Conservation (phyloP, 2,329 filamentous ascomycete species). For the Fonsecaea multimorphosa region DNA sequence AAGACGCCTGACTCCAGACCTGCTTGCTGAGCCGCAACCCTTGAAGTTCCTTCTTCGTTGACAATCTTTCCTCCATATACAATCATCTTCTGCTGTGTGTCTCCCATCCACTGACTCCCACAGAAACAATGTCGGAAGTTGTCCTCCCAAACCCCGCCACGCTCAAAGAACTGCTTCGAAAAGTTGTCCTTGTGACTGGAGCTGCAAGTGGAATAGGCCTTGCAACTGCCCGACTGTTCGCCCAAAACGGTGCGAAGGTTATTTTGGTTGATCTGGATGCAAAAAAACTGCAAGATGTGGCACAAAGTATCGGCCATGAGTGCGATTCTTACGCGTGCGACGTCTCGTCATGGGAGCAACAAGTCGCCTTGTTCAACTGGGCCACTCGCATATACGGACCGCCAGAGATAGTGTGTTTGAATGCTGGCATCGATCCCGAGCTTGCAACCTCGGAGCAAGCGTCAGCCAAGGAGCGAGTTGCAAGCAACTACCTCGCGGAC, state of each 20-base stretch:
- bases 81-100: not conserved
- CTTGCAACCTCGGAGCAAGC: not conserved
- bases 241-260: slow-evolving; percentile 19
- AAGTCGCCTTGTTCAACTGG: slow-evolving; percentile 13
- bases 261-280: slow-evolving; percentile 12
- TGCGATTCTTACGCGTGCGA: slow-evolving; percentile 12
- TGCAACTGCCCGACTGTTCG: slow-evolving; percentile 14
- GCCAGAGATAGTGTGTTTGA: slow-evolving; percentile 17
- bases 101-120: too few species aligned
- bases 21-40: not conserved
- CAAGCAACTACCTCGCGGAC: slow-evolving; percentile 7
- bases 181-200: slow-evolving; percentile 13
- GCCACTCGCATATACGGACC: not conserved
- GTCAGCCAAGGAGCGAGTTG: slow-evolving; percentile 8
- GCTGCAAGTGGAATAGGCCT: slow-evolving; percentile 14
- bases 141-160: not conserved
- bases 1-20: not conserved
- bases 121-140: slow-evolving; percentile 7
- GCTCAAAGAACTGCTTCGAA: slow-evolving; percentile 6
- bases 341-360: slow-evolving; percentile 16
- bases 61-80: not conserved
- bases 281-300: not conserved
- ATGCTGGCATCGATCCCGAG: slow-evolving; percentile 18
- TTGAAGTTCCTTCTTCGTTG: not conserved
- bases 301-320: slow-evolving; percentile 1